A percentile compares a stretch with the other conserved stretches of the same genome.
phyloP scores from a whole-genome alignment of 345 rosid genomes.

The Linum trigynum region DNA sequence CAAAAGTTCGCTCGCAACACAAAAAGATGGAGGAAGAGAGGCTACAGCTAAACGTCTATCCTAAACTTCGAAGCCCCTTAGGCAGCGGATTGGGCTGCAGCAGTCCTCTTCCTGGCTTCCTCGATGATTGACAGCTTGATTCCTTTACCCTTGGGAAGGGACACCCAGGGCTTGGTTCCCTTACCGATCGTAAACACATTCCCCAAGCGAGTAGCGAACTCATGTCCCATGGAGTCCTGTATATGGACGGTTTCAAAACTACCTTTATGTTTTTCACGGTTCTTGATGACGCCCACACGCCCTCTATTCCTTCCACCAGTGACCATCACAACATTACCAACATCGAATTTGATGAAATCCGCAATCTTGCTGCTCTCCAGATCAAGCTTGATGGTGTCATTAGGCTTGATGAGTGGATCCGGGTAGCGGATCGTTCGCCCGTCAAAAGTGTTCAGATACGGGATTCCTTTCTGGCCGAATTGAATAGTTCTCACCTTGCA shows the following conservation, averaged over 20 bases:
- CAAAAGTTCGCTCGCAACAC: too few relatives aligned
- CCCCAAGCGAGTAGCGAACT: constrained; percentile 76
- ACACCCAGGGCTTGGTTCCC: constrained; percentile 79
- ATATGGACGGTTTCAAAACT: constrained; percentile 74
- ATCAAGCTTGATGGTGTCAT: constrained; percentile 5
- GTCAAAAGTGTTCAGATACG: neutral
- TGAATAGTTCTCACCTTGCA: constrained; percentile 36
- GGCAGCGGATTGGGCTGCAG: constrained; percentile 41
- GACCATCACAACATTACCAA: constrained; percentile 73
- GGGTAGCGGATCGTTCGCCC: constrained; percentile 4
- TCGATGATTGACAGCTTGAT: constrained; percentile 74
- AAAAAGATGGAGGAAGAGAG: too few relatives aligned
- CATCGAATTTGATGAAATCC: constrained; percentile 1
- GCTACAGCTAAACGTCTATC: too few relatives aligned
- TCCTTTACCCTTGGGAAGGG: constrained; percentile 87
- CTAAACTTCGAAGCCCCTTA: neutral
- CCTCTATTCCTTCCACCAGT: constrained; percentile 92
- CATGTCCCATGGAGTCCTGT: constrained; percentile 66
- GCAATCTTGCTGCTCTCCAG: neutral
- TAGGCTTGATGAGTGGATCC: constrained; percentile 1
- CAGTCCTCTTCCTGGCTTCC: constrained; percentile 73
- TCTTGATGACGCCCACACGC: constrained; percentile 73
- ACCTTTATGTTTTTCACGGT: constrained; percentile 81
- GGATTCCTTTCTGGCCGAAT: constrained; percentile 42
- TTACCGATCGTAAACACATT: constrained; percentile 75